Base-by-base conservation (phyloP, 208 protist genomes). In the Crithidia sp. region DNA sequence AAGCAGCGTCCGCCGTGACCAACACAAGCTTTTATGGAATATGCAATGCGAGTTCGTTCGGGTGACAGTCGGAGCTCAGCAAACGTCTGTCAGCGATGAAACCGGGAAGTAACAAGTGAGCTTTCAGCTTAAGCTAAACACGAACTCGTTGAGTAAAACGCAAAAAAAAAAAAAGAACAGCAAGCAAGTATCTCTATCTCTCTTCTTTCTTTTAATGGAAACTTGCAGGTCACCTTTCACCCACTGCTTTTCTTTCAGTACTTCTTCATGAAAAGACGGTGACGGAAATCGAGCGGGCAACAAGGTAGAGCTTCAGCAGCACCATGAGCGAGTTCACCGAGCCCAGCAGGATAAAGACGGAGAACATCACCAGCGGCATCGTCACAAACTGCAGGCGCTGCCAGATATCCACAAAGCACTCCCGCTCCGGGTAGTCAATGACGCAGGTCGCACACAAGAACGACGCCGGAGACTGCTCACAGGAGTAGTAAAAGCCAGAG, bases 281-380 rank as follows among this genome's bases (percentile, higher is more conserved):
- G 6, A 37, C 36, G n/a, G 54, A 36, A 0, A 69, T 10, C 2
- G 60, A 55, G 12, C 65, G 64, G 0, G 44, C 16, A 8, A 58
- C 7, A 7, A 64, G 0, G 58, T 54, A 36, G 14, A 77, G 37
- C 65, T 67, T 77, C 0, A 66, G 4, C 0, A 77, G 4, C 52
- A 67, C 7, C 52, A 71, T 43, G 12, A 66, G 17, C 14, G 3
- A n/a, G 16, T 77, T 66, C 12, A 71, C n/a, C 17, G 60, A 36
- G 40, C 14, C 28, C 3, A 71, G 56, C 12, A 58, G 56, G 28
- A 71, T 54, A 52, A 77, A 71, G 0, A 71, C 45, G 43, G 14
- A 53, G 9, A 77, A 54, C 7, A 77, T 36, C 6, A 71, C 39
- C n/a, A 77, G 41, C 19, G 72, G 72, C 49, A 67, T 43, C 7